phyloP scores from a whole-genome alignment of 2,329 filamentous ascomycete genomes.

The Coniella vitis region DNA sequence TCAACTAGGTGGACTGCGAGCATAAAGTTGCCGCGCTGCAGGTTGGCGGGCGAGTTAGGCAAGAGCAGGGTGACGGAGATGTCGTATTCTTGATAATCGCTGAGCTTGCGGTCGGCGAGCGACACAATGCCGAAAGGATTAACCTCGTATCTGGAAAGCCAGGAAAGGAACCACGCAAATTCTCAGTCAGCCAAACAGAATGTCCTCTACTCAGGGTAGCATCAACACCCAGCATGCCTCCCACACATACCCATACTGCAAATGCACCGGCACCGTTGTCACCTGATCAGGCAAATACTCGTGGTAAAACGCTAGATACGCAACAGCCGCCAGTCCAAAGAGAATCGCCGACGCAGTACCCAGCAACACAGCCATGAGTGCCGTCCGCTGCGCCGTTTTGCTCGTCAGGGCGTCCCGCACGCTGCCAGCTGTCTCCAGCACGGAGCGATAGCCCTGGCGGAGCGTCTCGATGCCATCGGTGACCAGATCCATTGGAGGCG shows the following conservation, averaged over 20 bases:
- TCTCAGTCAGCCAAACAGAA: too few relatives aligned
- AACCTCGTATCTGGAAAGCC: conserved; percentile 40
- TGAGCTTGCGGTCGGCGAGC: conserved; percentile 46
- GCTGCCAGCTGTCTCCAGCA: conserved; percentile 23
- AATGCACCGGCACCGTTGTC: conserved; percentile 43
- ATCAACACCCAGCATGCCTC: not conserved
- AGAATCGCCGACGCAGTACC: conserved; percentile 35
- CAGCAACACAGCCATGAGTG: conserved; percentile 42
- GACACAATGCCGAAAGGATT: conserved; percentile 47
- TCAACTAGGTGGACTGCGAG: conserved; percentile 66
- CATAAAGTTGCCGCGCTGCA: conserved; percentile 89
- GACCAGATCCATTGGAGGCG: conserved; percentile 11
- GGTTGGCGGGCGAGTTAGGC: conserved; percentile 71
- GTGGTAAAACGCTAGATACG: conserved; percentile 48
- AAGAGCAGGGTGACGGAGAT: conserved; percentile 68
- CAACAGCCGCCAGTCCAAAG: conserved; percentile 40
- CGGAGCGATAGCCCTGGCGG: not conserved
- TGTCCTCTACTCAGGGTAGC: too few relatives aligned
- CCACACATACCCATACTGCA: conserved; percentile 50
- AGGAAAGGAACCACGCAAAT: too few relatives aligned
- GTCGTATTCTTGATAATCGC: conserved; percentile 76
- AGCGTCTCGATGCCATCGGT: not conserved
- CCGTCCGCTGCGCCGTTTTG: conserved; percentile 41
- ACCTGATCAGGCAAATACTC: conserved; percentile 51
- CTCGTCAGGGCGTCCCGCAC: conserved; percentile 38